Base-by-base conservation (phyloP, 2,329 filamentous ascomycete genomes). In the Sporothrix euskadiensis region DNA sequence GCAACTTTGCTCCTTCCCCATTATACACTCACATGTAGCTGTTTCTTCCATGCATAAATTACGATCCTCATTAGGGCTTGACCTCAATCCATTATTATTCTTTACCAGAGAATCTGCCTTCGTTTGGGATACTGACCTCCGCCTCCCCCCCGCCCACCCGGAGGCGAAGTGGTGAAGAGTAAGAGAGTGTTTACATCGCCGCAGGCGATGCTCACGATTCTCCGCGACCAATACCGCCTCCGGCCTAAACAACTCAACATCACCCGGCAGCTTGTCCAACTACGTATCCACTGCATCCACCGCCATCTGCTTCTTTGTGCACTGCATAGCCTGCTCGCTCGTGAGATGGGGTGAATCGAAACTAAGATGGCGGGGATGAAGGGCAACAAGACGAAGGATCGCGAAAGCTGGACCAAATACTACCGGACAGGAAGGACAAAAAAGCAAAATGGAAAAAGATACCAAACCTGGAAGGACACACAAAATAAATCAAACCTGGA, bases 381-480 rank as follows among this genome's bases (percentile, higher is more conserved):
- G 22, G 6, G 22, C 32, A 19, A 30, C 10, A 57, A 22, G 49
- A 19, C 4, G 54, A 57, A 57, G 41, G 12, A 44, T 44, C 41
- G 41, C 10, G 41, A 44, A 2, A 14, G 12, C 41, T 14, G 35
- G 35, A 35, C 7, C 35, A 35, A 35, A 35, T 4, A 3, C 3
- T 7, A 35, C 3, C 35, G 7, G 7, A 41, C 8, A 22, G 3
- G 12, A 9, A 66, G 32, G 10, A 71, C 7, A 30, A 8, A 10
- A 41, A 54, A 1, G 44, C 19, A 35, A 26, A 44, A 4, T 39
- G 26, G 9, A 56, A 16, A 61, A 7, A 16, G n/a, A 59, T 71
- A 80, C 80, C 74, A 78, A 83, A 47, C 4, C 8, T 5, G 39
- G 39, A 22, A 47, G 47, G 22, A 49, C 19, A 19, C 4, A n/a